phyloP scores from a whole-genome alignment of 805 yeast species.

The Candida schatavii region DNA sequence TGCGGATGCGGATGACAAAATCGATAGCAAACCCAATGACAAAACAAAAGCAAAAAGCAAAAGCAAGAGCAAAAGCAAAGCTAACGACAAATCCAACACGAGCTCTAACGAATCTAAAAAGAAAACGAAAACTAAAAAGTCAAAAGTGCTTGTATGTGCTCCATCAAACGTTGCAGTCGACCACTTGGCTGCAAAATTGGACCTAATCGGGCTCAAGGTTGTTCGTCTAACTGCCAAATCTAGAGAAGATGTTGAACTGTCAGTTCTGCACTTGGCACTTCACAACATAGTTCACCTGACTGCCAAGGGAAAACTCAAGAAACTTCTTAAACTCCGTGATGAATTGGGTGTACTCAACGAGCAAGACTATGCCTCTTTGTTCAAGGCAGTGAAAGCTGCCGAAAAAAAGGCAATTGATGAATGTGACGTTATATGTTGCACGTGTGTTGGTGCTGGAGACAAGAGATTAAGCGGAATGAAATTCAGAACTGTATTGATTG shows the following conservation, averaged over 20 bases:
- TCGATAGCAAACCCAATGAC: too few species aligned
- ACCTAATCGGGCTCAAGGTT: constrained; percentile 69
- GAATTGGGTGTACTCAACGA: constrained; percentile 67
- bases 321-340: constrained; percentile 54
- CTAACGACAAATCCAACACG: too few species aligned
- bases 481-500: constrained; percentile 81
- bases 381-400: constrained; percentile 38
- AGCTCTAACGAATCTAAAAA: not conserved
- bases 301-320: constrained; percentile 57
- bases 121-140: constrained; percentile 26
- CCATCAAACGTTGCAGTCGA: constrained; percentile 96
- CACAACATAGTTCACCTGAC: constrained; percentile 47
- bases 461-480: constrained; percentile 49
- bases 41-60: too few species aligned
- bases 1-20: not conserved
- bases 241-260: constrained; percentile 75
- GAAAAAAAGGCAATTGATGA: constrained; percentile 50
- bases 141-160: constrained; percentile 81
- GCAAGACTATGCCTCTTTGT: constrained; percentile 47
- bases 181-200: constrained; percentile 74
- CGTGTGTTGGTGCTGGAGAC: constrained; percentile 93
- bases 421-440: constrained; percentile 82
- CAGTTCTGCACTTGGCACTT: constrained; percentile 56
- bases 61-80: too few species aligned
- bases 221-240: constrained; percentile 74